Base-by-base conservation (phyloP, 345 rosid species). In the Iberis pinnata region DNA sequence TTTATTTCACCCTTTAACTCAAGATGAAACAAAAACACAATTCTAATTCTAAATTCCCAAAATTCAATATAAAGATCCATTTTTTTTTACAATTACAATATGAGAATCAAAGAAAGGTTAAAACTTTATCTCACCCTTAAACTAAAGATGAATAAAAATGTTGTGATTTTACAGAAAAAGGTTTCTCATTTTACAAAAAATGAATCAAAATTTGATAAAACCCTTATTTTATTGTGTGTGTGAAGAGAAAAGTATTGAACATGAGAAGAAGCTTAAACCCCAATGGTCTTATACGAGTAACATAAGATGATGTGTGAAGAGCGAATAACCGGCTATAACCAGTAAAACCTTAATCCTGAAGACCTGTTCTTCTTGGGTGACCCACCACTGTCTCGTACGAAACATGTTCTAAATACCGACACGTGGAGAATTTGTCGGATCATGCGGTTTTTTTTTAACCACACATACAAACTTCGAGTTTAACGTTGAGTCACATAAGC, bases 331-430 rank as follows among this genome's bases (percentile, higher is more conserved):
- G 71, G 70, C 65, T 58, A 51, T 37, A 13, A 59, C 65, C 65
- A 47, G n/a, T n/a, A n/a, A n/a, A n/a, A n/a, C n/a, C n/a, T n/a
- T n/a, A n/a, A n/a, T 53, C 70, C 72, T 67, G 72, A 67, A 67
- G 72, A 67, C 72, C 56, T 67, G 72, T 60, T 67, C 72, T 60
- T 60, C 67, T 66, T 59, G 67, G 71, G 66, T 67, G 16, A 60
- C 72, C 67, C 72, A 67, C 35, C 72, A 67, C 72, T 67, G 67
- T 67, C 71, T 60, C 66, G 8, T 18, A n/a, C n/a, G n/a, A 1
- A 10, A 27, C 51, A 12, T 53, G 60, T 16, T 8, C 2, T 6
- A 7, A 2, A 18, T 60, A 53, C 56, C 25, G 41, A 6, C 72
- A 67, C 72, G 72, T 67, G 72, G 11, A 3, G 18, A 0, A 67